Conservation (phyloP, 2,329 filamentous ascomycete genomes). For the Emmonsiellopsis sp. region DNA sequence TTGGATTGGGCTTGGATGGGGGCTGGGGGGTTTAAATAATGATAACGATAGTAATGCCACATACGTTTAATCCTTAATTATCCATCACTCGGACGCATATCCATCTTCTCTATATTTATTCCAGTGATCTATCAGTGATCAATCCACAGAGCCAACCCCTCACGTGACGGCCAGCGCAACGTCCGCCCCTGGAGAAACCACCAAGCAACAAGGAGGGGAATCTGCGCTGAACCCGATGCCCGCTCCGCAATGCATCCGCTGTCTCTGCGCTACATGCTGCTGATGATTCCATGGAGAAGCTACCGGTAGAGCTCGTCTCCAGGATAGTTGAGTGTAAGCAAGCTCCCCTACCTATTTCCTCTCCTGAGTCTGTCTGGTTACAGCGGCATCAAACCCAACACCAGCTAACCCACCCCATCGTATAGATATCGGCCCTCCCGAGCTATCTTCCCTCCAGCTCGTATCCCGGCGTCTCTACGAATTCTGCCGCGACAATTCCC, state of each 20-base stretch:
- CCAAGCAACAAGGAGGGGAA: neutral
- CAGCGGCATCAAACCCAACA: slow-evolving; percentile 12
- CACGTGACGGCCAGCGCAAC: neutral
- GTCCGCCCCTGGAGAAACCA: neutral
- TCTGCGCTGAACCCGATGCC: neutral
- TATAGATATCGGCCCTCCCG: slow-evolving; percentile 52
- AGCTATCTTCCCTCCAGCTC: slow-evolving; percentile 60
- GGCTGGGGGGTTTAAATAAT: too few species aligned
- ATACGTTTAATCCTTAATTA: too few species aligned
- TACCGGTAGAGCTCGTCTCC: slow-evolving; percentile 57
- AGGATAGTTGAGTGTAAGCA: slow-evolving; percentile 54
- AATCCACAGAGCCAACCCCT: too few species aligned
- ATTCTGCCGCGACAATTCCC: slow-evolving; percentile 61
- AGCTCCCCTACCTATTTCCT: neutral
- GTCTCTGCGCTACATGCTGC: slow-evolving; percentile 15
- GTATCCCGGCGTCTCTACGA: slow-evolving; percentile 58
- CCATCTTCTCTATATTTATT: too few species aligned
- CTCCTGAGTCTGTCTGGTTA: neutral
- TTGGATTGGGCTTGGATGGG: too few species aligned
- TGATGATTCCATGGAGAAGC: slow-evolving; percentile 38
- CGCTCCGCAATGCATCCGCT: slow-evolving; percentile 1
- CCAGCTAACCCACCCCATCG: slow-evolving; percentile 11
- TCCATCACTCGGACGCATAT: too few species aligned
- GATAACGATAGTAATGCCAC: too few species aligned
- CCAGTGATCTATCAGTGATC: too few species aligned